phyloP scores from a whole-genome alignment of 1,139 yeast species.

The Pichia terricola region DNA sequence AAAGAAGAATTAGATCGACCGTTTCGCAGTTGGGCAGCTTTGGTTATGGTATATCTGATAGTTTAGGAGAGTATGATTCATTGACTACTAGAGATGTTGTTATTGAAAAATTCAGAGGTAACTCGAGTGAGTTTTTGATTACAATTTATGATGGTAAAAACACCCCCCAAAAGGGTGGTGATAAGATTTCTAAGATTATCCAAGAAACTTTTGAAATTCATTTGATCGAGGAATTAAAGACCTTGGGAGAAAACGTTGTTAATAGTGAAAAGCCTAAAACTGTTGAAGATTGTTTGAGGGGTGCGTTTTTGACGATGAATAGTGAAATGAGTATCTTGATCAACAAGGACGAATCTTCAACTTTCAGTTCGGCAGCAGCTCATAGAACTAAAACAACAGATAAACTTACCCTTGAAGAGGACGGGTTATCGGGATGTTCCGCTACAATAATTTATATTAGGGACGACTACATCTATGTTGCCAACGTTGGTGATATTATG shows the following conservation, averaged over 20 bases:
- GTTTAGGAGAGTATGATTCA: constrained; percentile 59
- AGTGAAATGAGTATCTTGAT: constrained; percentile 57
- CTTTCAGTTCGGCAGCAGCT: constrained; percentile 27
- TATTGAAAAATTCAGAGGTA: constrained; percentile 80
- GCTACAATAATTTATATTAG: constrained; percentile 73
- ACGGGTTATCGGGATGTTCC: constrained; percentile 76
- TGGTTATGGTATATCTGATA: constrained; percentile 89
- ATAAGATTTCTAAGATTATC: constrained; percentile 60
- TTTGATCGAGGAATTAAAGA: constrained; percentile 54
- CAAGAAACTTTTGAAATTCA: constrained; percentile 62
- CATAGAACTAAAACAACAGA: constrained; percentile 28
- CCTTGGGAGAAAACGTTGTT: constrained; percentile 35
- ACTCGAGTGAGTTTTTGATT: constrained; percentile 57
- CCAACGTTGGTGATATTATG: constrained; percentile 87
- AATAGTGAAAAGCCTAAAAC: constrained; percentile 34
- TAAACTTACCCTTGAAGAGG: constrained; percentile 42
- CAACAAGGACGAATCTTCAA: constrained; percentile 24
- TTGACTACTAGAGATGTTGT: constrained; percentile 79
- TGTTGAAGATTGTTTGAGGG: constrained; percentile 62
- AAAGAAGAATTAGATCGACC: constrained; percentile 83
- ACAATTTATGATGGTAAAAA: constrained; percentile 84
- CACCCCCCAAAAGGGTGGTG: constrained; percentile 47
- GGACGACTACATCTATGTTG: constrained; percentile 64
- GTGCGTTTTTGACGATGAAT: constrained; percentile 71
- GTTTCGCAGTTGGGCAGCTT: constrained; percentile 73